phyloP scores from a whole-genome alignment of 202 grass and related monocot genomes.

The Schoenoplectus tabernaemontani region DNA sequence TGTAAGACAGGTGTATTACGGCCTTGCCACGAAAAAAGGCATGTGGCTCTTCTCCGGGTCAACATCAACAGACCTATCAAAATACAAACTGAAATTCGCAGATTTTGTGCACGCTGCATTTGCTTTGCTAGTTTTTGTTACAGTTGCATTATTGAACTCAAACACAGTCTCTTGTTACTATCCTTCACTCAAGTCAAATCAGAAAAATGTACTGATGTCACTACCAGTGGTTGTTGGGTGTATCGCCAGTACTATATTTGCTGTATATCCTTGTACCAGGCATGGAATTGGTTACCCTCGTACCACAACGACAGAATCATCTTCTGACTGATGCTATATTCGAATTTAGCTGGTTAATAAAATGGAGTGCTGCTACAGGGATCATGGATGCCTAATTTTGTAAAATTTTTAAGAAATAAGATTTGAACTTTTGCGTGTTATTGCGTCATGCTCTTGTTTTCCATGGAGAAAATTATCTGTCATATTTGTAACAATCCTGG shows the following conservation, averaged over 20 bases:
- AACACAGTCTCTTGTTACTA: slow-evolving; percentile 53
- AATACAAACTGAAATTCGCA: slow-evolving; percentile 37
- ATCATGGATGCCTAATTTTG: neutral
- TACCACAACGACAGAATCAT: slow-evolving; percentile 21
- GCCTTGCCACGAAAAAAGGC: slow-evolving; percentile 40
- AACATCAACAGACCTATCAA: slow-evolving; percentile 29
- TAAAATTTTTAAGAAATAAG: neutral
- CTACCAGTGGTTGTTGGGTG: slow-evolving; percentile 48
- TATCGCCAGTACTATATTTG: slow-evolving; percentile 48
- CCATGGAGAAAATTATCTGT: too few relatives aligned
- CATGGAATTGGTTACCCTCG: slow-evolving; percentile 66
- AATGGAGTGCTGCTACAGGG: too few relatives aligned
- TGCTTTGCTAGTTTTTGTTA: slow-evolving; percentile 49
- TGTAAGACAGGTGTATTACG: slow-evolving; percentile 45
- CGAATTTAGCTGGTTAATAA: neutral
- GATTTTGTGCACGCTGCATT: slow-evolving; percentile 65
- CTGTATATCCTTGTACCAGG: slow-evolving; percentile 52
- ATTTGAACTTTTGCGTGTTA: neutral
- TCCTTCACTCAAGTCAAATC: slow-evolving; percentile 37
- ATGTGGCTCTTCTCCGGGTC: slow-evolving; percentile 41
- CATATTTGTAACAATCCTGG: neutral
- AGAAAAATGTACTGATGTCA: slow-evolving; percentile 47
- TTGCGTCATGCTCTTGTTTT: neutral
- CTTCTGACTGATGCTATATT: neutral
- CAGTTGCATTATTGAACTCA: slow-evolving; percentile 45